Evolutionary conservation across 2,329 filamentous ascomycete species (phyloP), one percentile per base, ranked within the genome.

Genomic region (Aspergillus chevalieri): DNA sequence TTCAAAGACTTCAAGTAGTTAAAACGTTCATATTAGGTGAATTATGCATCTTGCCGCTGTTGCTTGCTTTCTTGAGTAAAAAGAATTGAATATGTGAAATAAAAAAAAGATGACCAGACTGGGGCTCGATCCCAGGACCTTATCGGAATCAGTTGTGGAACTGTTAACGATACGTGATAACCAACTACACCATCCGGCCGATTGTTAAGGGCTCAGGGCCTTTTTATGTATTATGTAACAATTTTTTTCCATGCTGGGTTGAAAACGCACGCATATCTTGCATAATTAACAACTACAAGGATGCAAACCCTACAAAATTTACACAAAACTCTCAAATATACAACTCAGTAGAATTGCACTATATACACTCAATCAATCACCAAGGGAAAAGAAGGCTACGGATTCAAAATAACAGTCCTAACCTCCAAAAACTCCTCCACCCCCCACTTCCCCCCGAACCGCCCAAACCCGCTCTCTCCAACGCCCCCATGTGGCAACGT

Each of bases 401-500:
- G 42, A 44, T 51, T 65, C 60, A 76, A 84, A 0, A 81, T 83
- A 9, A 85, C 67, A 2, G 73, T 80, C 74, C 84, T 85, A 6
- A 75, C 78, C 59, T 73, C 69, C 34, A 81, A 67, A 75, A 81
- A 84, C 64, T 85, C 81, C 2, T 76, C 69, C 38, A 85, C 55
- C 0, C 80, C 80, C 30, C 47, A 52, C 2, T 64, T 52, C 0
- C 72, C 68, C 48, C 77, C 77, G 61, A 84, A 85, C 2, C 82
- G 63, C 0, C 82, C 82, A 54, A 74, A 83, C 0, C 82, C 83
- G 44, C 79, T 82, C 2, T 71, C 64, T 66, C 85, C 85, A 39
- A 72, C 71, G 3, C 83, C 83, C 10, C 84, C 83, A 60, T 86
- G 83, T 0, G 83, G 82, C 51, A 85, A 64, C 0, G 66, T 68